Base-by-base conservation (phyloP, 176 grass and related monocot species). In the Raddia guianensis region DNA sequence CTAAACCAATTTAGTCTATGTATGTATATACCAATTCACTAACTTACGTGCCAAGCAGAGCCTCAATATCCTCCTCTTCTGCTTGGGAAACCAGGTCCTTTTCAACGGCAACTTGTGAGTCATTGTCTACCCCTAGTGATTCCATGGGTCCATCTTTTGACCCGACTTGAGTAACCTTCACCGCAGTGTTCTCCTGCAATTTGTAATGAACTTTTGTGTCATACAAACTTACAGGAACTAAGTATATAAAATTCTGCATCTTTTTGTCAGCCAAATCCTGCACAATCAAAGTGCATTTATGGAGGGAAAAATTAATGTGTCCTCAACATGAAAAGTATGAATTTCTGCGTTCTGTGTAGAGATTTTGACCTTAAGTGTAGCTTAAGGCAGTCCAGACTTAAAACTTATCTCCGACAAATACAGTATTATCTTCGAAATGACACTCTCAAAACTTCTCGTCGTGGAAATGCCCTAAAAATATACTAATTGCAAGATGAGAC, bases 61-160 rank as follows among this genome's bases (percentile, higher is more conserved):
- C 78, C 51, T 94, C 95, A 80, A 82, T 93, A 20, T 98, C 95
- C 90, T 91, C 95, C 81, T 98, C 90, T 86, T 98, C 92, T 27
- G 81, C 90, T 79, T 94, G 95, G 9, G 73, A 92, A 63, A 94
- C 95, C 12, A 98, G 84, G 42, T 98, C 95, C 57, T 83, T 90
- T 73, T 94, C 92, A 48, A 98, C 62, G 1, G 86, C 43, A 85
- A 90, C 86, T 68, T 87, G 85, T 0, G 92, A 83, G 21, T 91
- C 74, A 72, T 35, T 55, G 67, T 94, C 88, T 72, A 69, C 46
- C 62, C 72, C 78, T 68, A 66, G 15, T 76, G 90, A 84, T 84
- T 76, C 79, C 19, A 83, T n/a, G 16, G 74, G 92, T 14, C 95
- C 86, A 75, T 87, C 88, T 84, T 76, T 67, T 7, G 46, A 82